These are phyloP conservation scores for Kwoniella europaea DNA, from an alignment of 768 basidiomycete species.

Conservation along the genomic window DNA sequence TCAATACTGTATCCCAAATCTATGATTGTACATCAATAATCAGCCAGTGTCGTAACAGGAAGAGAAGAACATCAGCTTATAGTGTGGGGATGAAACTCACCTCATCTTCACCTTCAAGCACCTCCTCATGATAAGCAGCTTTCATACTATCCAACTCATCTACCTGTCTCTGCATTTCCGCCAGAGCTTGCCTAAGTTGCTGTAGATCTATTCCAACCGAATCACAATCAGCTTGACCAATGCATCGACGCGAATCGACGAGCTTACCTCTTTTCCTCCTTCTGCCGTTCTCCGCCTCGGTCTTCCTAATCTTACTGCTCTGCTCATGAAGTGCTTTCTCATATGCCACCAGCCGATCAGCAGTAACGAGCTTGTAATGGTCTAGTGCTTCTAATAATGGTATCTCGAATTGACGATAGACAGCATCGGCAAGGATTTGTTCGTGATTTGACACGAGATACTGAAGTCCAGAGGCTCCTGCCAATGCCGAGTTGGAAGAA, in stretches of 20 bases:
- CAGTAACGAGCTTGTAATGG: conserved; percentile 64
- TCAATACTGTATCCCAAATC: conserved; percentile 87
- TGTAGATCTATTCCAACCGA: conserved; percentile 71
- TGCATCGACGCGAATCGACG: not conserved
- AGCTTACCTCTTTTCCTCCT: conserved; percentile 79
- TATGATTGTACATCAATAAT: conserved; percentile 9
- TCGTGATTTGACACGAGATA: conserved; percentile 91
- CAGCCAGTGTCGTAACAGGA: not conserved
- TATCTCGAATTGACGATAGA: conserved; percentile 86
- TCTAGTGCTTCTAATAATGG: conserved; percentile 85
- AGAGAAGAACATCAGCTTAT: not conserved
- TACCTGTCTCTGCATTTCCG: conserved; percentile 81
- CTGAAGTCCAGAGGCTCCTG: conserved; percentile 85
- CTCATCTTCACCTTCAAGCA: conserved; percentile 89
- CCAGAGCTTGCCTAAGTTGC: conserved; percentile 80
- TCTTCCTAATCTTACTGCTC: conserved; percentile 80
- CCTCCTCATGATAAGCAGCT: conserved; percentile 79
- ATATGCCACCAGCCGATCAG: conserved; percentile 79
- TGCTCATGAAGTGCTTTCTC: conserved; percentile 81
- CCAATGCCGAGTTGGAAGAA: conserved; percentile 68
- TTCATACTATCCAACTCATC: conserved; percentile 89
- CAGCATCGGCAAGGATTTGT: conserved; percentile 83
- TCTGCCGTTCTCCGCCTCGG: conserved; percentile 72
- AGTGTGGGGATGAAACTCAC: conserved; percentile 46
- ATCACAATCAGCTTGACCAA: conserved; percentile 1